phyloP scores from a whole-genome alignment of 768 basidiomycete genomes.

The Mycena polygramma region DNA sequence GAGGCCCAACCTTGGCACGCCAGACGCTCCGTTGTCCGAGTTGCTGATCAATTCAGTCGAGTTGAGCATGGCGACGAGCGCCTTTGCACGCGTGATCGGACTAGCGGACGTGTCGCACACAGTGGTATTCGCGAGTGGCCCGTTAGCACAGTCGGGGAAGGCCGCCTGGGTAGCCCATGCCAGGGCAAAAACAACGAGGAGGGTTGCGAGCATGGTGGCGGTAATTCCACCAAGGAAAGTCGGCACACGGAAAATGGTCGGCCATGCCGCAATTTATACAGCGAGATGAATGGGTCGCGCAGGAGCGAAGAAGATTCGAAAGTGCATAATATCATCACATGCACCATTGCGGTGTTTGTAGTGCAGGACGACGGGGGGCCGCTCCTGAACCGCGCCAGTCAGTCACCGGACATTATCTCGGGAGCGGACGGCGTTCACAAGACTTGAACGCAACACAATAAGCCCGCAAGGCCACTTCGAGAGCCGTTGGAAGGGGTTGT shows the following conservation, averaged over 20 bases:
- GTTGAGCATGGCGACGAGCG: slow-evolving; percentile 63
- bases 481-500: background rate
- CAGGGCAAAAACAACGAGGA: background rate
- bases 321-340: background rate
- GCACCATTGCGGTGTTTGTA: slow-evolving; percentile 3
- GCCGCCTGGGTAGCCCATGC: slow-evolving; percentile 33
- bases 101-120: slow-evolving; percentile 64
- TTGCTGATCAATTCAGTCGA: slow-evolving; percentile 65
- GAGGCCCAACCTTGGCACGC: slow-evolving; percentile 67
- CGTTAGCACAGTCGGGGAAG: slow-evolving; percentile 63
- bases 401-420: slow-evolving; percentile 10
- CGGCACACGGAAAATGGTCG: background rate
- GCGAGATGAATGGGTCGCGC: background rate
- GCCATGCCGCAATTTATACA: background rate
- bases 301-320: slow-evolving; percentile 1
- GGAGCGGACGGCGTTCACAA: background rate
- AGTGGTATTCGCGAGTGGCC: slow-evolving; percentile 58
- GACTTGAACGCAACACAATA: background rate
- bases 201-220: slow-evolving; percentile 8
- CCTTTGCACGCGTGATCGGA: slow-evolving; percentile 61
- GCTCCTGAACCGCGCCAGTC: background rate
- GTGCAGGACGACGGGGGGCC: background rate
- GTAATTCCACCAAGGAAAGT: background rate
- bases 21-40: slow-evolving; percentile 63
- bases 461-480: background rate